Conservation (phyloP, 306 rosid genomes). For the Alnus rubra region DNA sequence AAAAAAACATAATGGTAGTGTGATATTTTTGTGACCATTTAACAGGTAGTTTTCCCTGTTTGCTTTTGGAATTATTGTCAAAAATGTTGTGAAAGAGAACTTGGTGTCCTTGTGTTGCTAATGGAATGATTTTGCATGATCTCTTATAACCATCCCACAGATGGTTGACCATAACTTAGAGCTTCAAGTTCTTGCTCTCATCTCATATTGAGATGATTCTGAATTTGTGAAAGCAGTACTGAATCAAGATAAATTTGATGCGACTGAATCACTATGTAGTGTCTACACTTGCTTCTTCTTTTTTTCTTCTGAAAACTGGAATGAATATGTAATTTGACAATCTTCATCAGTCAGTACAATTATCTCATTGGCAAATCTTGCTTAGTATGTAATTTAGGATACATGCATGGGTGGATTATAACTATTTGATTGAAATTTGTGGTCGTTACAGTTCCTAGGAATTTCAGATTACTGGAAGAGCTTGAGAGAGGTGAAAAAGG, state of each 20-base stretch:
- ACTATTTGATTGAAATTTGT: conserved; percentile 15
- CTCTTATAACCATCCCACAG: neutral
- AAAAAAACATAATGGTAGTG: neutral
- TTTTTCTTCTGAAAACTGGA: neutral
- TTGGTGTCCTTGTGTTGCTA: neutral
- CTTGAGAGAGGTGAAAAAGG: conserved; percentile 99
- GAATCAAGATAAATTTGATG: conserved; percentile 3
- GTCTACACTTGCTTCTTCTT: neutral
- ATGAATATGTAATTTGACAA: conserved; percentile 2
- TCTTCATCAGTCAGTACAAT: neutral
- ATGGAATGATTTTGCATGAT: neutral
- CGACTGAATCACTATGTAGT: conserved; percentile 4
- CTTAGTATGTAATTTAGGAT: neutral
- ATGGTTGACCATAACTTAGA: neutral
- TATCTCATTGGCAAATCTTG: neutral
- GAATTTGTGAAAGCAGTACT: neutral
- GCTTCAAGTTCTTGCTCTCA: neutral
- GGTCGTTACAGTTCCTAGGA: conserved; percentile 79
- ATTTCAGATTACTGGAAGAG: conserved; percentile 92
- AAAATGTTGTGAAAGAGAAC: neutral
- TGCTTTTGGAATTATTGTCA: neutral
- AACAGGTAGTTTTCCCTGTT: neutral
- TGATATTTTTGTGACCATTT: neutral
- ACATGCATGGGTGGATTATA: neutral
- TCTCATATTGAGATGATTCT: neutral